phyloP scores from a whole-genome alignment of 139 green algal genomes.

The Volvox africanus region DNA sequence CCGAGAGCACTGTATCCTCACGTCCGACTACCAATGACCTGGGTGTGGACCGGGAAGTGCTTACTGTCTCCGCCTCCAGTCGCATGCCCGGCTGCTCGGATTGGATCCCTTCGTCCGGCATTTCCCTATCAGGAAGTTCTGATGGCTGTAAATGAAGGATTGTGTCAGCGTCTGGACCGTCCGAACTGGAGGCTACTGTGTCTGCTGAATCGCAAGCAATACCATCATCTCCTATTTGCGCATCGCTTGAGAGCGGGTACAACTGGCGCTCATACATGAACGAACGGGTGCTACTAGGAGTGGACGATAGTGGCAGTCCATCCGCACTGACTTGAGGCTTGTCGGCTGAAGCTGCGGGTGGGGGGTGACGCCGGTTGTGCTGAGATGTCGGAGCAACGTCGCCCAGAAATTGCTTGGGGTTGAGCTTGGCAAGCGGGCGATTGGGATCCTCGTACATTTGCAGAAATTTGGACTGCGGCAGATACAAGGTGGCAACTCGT shows the following conservation, averaged over 20 bases:
- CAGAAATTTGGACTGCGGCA: slow-evolving; percentile 43
- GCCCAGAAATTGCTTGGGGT: slow-evolving; percentile 32
- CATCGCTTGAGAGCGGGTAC: neutral
- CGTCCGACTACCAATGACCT: neutral
- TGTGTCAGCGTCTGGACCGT: neutral
- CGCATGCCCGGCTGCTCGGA: neutral
- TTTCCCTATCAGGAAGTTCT: neutral
- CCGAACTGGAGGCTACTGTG: neutral
- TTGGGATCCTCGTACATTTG: slow-evolving; percentile 52
- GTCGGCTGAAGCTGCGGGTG: neutral
- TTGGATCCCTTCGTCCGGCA: neutral
- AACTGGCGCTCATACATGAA: slow-evolving; percentile 36
- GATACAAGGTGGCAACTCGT: too few species aligned
- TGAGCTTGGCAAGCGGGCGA: neutral
- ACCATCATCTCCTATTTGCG: neutral
- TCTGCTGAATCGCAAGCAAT: neutral
- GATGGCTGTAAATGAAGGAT: neutral
- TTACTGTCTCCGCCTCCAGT: neutral
- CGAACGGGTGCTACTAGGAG: neutral
- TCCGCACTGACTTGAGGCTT: neutral
- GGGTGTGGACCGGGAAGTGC: neutral
- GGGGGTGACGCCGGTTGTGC: neutral
- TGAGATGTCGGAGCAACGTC: neutral
- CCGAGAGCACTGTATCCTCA: neutral
- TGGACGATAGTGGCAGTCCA: neutral